These are phyloP conservation scores for Russula lepida DNA, from an alignment of 768 basidiomycete genomes.

Conservation along the genomic window DNA sequence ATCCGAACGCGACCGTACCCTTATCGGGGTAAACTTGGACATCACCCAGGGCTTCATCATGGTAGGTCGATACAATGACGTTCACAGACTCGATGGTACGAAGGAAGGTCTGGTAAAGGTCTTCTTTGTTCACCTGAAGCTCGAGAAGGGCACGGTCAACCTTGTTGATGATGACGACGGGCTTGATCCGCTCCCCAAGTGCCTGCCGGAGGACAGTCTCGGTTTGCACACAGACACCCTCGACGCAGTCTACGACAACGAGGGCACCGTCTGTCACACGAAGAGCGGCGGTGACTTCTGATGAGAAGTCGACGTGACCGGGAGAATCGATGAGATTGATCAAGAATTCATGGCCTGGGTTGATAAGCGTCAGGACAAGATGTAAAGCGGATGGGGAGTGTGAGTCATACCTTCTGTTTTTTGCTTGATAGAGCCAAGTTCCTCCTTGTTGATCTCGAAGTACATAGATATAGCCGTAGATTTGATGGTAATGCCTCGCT, in stretches of 20 bases:
- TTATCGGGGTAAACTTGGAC: conserved; percentile 98
- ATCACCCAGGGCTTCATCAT: conserved; percentile 89
- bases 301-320: conserved; percentile 99
- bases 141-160: conserved; percentile 99
- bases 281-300: conserved; percentile 98
- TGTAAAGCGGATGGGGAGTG: background rate
- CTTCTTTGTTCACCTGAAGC: conserved; percentile 94
- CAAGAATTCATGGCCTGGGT: conserved; percentile 84
- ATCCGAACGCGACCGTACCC: conserved; percentile 98
- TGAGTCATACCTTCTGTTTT: conserved; percentile 72
- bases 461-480: conserved; percentile 99
- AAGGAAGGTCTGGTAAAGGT: conserved; percentile 94
- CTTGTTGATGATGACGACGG: conserved; percentile 99
- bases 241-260: conserved; percentile 98
- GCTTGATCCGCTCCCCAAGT: conserved; percentile 97
- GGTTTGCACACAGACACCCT: conserved; percentile 99
- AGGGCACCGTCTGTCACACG: conserved; percentile 99
- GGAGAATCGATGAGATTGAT: conserved; percentile 99
- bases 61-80: conserved; percentile 97
- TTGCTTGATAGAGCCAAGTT: conserved; percentile 78
- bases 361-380: conserved; percentile 7
- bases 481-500: conserved; percentile 99
- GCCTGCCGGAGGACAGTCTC: conserved; percentile 99
- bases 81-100: conserved; percentile 97
- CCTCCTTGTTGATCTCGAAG: conserved; percentile 91